Conservation (phyloP, 2,329 filamentous ascomycete genomes). For the Truncatella angustata region DNA sequence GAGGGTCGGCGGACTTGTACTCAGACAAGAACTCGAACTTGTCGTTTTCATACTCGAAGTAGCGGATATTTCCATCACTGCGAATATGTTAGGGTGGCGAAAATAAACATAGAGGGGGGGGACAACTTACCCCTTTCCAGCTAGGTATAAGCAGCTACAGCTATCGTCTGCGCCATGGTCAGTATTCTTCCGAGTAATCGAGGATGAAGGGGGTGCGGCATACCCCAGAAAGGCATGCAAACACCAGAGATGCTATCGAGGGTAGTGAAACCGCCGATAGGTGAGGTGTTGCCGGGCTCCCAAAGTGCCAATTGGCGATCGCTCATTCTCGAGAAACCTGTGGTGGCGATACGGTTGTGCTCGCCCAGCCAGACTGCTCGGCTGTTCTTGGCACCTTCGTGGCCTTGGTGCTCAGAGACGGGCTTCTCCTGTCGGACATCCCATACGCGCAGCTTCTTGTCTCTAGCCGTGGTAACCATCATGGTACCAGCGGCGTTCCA, state of each 20-base stretch:
- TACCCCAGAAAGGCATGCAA: conserved; percentile 98
- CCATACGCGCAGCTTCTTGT: conserved; percentile 98
- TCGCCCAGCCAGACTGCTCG: conserved; percentile 96
- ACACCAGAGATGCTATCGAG: conserved; percentile 96
- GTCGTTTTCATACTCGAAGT: conserved; percentile 98
- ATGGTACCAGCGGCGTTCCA: conserved; percentile 90
- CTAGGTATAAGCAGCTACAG: conserved; percentile 91
- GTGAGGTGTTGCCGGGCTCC: conserved; percentile 84
- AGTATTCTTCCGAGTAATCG: conserved; percentile 27
- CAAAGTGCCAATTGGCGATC: conserved; percentile 94
- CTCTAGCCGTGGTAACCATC: conserved; percentile 88
- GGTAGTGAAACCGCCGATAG: conserved; percentile 84
- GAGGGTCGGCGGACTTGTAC: conserved; percentile 94
- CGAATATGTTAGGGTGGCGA: conserved; percentile 4
- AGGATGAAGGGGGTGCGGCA: neutral
- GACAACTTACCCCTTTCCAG: conserved; percentile 81
- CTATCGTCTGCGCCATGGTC: conserved; percentile 65
- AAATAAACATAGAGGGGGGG: neutral
- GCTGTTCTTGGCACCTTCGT: conserved; percentile 95
- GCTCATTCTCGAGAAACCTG: conserved; percentile 97
- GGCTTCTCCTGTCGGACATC: conserved; percentile 91
- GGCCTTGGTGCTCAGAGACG: conserved; percentile 79
- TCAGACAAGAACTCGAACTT: conserved; percentile 97
- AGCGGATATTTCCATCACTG: conserved; percentile 97
- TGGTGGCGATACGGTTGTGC: conserved; percentile 92